These are phyloP conservation scores for Penicillium hesseltinei DNA, from an alignment of 2,329 filamentous ascomycete species.

Conservation along the genomic window DNA sequence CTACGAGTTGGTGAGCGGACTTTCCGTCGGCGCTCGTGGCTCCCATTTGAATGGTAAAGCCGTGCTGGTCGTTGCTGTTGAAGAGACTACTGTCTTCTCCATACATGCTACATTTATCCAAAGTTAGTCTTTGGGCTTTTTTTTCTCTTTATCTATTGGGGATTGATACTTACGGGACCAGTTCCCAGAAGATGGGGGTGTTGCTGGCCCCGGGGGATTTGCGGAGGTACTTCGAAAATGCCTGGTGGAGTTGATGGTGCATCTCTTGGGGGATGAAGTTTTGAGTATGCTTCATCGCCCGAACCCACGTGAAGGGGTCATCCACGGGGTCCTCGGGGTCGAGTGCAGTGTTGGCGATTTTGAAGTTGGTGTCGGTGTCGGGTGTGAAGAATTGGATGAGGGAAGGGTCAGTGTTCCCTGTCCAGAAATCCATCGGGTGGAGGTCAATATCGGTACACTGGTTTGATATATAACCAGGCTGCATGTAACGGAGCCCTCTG, in stretches of 20 bases:
- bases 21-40: neutral
- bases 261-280: neutral
- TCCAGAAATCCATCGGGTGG: neutral
- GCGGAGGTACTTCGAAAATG: conserved; percentile 1
- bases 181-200: neutral
- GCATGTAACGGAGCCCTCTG: neutral
- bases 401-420: neutral
- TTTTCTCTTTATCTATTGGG: too few relatives aligned
- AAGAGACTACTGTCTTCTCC: neutral
- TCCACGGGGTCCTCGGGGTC: neutral
- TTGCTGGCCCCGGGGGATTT: neutral
- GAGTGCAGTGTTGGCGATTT: neutral
- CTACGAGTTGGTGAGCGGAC: neutral
- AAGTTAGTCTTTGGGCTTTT: neutral
- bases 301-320: neutral
- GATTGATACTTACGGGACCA: neutral
- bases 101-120: neutral
- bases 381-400: neutral
- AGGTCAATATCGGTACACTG: neutral
- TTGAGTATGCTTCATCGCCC: neutral
- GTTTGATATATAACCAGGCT: neutral
- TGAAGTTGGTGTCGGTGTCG: neutral
- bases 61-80: conserved; percentile 2
- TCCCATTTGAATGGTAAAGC: conserved; percentile 2
- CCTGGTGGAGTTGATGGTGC: neutral